These are phyloP conservation scores for Multifurca ochricompacta DNA, from an alignment of 768 basidiomycete species.

Conservation along the genomic window DNA sequence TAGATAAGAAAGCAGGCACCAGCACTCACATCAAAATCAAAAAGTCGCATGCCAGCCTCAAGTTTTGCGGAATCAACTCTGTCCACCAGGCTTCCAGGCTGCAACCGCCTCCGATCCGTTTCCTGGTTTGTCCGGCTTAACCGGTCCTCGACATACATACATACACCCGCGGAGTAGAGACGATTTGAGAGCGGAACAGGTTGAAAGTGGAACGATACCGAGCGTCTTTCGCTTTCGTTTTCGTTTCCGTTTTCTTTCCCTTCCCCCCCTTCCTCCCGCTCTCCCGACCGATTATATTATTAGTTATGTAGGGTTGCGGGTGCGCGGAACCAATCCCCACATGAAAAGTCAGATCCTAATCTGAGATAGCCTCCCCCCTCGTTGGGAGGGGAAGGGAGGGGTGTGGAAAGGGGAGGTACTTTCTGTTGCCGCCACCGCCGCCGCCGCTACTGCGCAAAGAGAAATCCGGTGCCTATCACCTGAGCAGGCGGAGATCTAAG, in stretches of 20 bases:
- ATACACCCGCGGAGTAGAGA: background rate
- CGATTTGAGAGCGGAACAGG: background rate
- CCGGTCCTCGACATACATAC: background rate
- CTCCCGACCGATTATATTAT: background rate
- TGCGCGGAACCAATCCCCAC: background rate
- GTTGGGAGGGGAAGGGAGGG: background rate
- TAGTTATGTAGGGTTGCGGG: background rate
- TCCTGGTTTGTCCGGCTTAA: background rate
- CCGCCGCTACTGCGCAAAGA: background rate
- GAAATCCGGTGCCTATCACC: conserved; percentile 6
- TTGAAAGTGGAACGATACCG: background rate
- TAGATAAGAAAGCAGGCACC: too few relatives aligned
- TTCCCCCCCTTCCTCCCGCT: too few relatives aligned
- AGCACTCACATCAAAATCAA: too few relatives aligned
- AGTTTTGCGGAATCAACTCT: conserved; percentile 2
- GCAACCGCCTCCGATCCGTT: conserved; percentile 2
- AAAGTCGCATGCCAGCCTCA: background rate
- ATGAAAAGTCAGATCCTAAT: conserved; percentile 1
- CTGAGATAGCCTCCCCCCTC: background rate
- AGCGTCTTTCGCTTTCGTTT: background rate
- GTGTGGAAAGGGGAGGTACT: too few relatives aligned
- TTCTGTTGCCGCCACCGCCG: too few relatives aligned
- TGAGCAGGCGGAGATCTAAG: conserved; percentile 17
- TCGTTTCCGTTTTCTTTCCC: too few relatives aligned
- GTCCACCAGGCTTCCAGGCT: background rate